Percentiles rank a stretch among this genome's conserved stretches.
phyloP scores from a whole-genome alignment of 208 protist species.

The Plasmodiophora brassicae region DNA sequence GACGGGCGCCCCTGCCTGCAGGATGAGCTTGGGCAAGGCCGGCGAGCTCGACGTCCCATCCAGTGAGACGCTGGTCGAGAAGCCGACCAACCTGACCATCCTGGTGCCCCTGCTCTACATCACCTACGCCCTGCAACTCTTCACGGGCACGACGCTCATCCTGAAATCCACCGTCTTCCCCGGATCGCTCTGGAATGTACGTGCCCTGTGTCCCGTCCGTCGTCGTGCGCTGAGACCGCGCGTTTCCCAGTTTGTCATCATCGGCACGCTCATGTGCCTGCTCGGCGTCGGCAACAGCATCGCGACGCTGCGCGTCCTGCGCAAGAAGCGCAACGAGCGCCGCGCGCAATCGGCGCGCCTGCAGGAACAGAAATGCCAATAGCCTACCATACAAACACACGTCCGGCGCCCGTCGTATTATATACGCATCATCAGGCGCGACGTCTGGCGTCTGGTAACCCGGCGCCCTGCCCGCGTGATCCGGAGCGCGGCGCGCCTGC shows the following conservation, averaged over 20 bases:
- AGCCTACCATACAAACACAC: too few relatives aligned
- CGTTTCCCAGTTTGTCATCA: not conserved
- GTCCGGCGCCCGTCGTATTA: too few relatives aligned
- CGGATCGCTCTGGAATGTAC: not conserved
- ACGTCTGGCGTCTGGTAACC: too few relatives aligned
- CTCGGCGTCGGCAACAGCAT: slow-evolving; percentile 16
- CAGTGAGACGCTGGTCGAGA: not conserved
- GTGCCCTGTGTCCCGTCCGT: not conserved
- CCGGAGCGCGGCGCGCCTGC: too few relatives aligned
- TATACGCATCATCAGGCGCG: too few relatives aligned
- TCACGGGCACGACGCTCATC: not conserved
- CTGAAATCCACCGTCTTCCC: not conserved
- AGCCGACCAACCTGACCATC: not conserved
- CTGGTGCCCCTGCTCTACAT: not conserved
- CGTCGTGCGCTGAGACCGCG: not conserved
- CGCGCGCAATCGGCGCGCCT: too few relatives aligned
- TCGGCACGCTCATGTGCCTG: not conserved
- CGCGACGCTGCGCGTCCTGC: not conserved
- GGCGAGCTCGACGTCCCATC: slow-evolving; percentile 12
- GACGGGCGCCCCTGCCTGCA: too few relatives aligned
- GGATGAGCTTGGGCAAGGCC: not conserved
- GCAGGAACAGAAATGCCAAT: too few relatives aligned
- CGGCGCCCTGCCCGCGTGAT: too few relatives aligned
- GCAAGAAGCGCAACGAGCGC: not conserved
- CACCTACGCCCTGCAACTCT: not conserved